Conservation (phyloP, 495 filamentous ascomycete species). For the Beverwykella pulmonaria region DNA sequence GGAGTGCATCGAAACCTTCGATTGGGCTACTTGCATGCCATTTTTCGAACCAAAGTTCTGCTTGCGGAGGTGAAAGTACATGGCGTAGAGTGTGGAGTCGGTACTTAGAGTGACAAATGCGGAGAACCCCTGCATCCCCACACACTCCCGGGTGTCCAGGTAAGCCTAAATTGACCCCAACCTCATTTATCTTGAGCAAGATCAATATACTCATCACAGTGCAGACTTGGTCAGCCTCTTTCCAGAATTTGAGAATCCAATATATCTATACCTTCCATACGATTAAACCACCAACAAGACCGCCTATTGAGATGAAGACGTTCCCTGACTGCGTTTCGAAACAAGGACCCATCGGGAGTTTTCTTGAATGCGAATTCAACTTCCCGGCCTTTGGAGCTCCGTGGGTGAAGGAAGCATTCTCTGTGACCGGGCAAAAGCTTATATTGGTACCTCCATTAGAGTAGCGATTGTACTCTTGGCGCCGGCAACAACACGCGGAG, state of each 20-base stretch:
- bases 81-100: background rate
- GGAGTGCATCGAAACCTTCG: background rate
- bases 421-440: background rate
- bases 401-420: background rate
- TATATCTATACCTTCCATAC: background rate
- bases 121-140: constrained; percentile 22
- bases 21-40: background rate
- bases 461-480: background rate
- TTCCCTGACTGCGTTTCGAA: background rate
- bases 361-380: background rate
- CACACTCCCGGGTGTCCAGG: constrained; percentile 2
- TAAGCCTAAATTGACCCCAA: constrained; percentile 21
- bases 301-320: background rate
- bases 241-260: background rate
- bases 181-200: constrained; percentile 9
- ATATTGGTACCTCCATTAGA: background rate
- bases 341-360: background rate
- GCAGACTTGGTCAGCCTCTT: background rate
- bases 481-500: no score
- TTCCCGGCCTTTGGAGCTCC: background rate
- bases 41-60: background rate
- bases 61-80: background rate
- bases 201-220: background rate
- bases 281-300: background rate
- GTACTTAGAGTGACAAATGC: constrained; percentile 9